Percentiles rank a stretch among this genome's conserved stretches.
These are phyloP conservation scores for Aspergillus bridgeri DNA, from an alignment of 495 filamentous ascomycete species.

Conservation along the genomic window DNA sequence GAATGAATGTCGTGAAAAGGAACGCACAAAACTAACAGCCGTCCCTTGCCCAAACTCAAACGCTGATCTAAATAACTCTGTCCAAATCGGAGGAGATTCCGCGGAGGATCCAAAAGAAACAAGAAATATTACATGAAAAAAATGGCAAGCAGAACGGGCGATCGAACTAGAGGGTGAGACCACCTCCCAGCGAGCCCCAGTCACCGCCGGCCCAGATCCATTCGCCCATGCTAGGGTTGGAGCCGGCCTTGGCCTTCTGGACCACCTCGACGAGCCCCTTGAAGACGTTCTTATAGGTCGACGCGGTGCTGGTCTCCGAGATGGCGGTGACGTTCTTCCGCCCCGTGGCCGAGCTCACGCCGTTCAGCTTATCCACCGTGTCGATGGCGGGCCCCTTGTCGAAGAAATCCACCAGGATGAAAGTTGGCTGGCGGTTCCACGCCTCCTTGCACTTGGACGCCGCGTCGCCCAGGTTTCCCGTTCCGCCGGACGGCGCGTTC, in stretches of 20 bases:
- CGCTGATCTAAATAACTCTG: constrained; percentile 8
- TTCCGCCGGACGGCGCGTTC: constrained; percentile 50
- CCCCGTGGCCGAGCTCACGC: constrained; percentile 47
- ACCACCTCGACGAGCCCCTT: constrained; percentile 40
- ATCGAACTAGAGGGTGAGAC: constrained; percentile 34
- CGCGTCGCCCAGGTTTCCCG: constrained; percentile 59
- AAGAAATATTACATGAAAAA: neutral
- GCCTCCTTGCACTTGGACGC: constrained; percentile 50
- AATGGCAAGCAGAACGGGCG: neutral
- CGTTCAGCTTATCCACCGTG: constrained; percentile 62
- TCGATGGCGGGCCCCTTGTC: constrained; percentile 59
- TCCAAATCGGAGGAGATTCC: constrained; percentile 18
- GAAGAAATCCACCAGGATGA: constrained; percentile 74
- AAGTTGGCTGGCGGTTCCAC: constrained; percentile 59
- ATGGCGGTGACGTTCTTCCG: constrained; percentile 31
- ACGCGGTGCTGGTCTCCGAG: constrained; percentile 26
- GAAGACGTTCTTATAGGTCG: constrained; percentile 38
- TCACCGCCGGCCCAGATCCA: constrained; percentile 50
- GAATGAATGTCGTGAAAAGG: constrained; percentile 17
- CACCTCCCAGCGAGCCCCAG: constrained; percentile 42
- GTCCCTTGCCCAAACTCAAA: neutral
- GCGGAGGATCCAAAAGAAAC: constrained; percentile 2
- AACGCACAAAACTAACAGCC: constrained; percentile 7
- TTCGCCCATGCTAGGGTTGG: constrained; percentile 39
- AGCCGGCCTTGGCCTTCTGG: constrained; percentile 32